Evolutionary conservation across 176 grass and related monocot species (phyloP).

Genomic region (Oryza meyeriana): DNA sequence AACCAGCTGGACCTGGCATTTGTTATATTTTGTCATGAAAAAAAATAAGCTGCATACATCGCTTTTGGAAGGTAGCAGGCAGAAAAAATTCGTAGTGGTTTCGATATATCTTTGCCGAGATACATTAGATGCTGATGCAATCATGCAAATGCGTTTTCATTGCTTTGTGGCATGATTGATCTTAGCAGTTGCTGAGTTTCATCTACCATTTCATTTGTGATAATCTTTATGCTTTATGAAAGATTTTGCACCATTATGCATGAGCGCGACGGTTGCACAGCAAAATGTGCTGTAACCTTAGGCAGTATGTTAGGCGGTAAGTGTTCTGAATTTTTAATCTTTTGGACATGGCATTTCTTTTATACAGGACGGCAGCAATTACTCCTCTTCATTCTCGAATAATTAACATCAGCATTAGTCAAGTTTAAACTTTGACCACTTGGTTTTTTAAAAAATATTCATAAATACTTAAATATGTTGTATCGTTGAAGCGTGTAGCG

Average conservation of each 20-base stretch:
- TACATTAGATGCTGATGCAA: background rate
- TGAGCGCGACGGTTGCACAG: background rate
- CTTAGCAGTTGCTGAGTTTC: background rate
- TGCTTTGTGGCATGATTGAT: background rate
- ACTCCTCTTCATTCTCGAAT: no score
- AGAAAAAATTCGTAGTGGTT: background rate
- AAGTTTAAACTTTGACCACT: no score
- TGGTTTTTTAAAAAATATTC: no score
- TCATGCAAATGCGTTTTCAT: background rate
- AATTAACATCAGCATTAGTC: no score
- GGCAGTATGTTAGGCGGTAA: background rate
- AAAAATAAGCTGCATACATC: constrained; percentile 12
- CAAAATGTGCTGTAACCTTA: background rate
- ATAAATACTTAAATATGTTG: no score
- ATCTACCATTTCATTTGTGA: background rate
- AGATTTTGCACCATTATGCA: background rate
- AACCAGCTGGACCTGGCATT: background rate
- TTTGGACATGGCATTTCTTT: background rate
- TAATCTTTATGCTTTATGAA: background rate
- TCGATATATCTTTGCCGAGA: background rate
- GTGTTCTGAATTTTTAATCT: background rate
- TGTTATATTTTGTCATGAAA: background rate
- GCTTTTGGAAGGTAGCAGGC: constrained; percentile 6
- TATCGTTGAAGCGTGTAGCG: no score
- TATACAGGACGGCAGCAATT: no score